These are phyloP conservation scores for Exutisphaerella laricina DNA, from an alignment of 2,329 filamentous ascomycete genomes.

Conservation along the genomic window DNA sequence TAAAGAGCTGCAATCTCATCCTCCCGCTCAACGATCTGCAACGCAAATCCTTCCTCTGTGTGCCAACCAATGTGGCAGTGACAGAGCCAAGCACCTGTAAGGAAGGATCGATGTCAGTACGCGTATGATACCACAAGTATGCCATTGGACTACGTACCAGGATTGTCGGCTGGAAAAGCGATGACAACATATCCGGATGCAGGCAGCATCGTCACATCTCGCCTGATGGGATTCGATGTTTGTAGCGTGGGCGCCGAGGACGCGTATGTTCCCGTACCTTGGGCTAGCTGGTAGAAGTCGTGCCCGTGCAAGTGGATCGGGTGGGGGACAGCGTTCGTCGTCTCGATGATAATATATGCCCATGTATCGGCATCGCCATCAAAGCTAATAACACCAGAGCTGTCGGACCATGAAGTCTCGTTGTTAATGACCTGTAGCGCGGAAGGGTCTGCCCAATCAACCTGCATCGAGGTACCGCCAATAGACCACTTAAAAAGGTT, in stretches of 20 bases:
- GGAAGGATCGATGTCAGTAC: no score
- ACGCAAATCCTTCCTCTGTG: constrained; percentile 27
- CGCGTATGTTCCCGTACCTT: constrained; percentile 36
- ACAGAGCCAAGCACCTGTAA: constrained; percentile 31
- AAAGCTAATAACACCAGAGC: constrained; percentile 34
- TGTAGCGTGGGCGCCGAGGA: constrained; percentile 27
- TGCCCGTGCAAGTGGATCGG: constrained; percentile 44
- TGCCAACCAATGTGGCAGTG: constrained; percentile 32
- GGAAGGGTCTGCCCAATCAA: constrained; percentile 38
- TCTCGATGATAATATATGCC: constrained; percentile 41
- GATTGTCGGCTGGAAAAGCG: constrained; percentile 33
- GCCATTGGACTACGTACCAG: no score
- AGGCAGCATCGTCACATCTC: constrained; percentile 33
- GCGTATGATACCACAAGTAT: no score
- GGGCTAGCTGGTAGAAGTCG: constrained; percentile 41
- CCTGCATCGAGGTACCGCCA: constrained; percentile 36
- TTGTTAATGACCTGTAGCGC: constrained; percentile 34
- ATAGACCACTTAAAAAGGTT: constrained; percentile 37
- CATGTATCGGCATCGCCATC: constrained; percentile 14
- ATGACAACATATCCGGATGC: constrained; percentile 31
- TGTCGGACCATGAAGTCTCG: constrained; percentile 29
- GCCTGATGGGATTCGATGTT: constrained; percentile 29
- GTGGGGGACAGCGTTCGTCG: constrained; percentile 29
- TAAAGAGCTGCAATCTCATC: constrained; percentile 16
- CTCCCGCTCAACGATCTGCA: constrained; percentile 27